phyloP scores from a whole-genome alignment of 2,329 filamentous ascomycete species.

The Paracamarosporium sp. region DNA sequence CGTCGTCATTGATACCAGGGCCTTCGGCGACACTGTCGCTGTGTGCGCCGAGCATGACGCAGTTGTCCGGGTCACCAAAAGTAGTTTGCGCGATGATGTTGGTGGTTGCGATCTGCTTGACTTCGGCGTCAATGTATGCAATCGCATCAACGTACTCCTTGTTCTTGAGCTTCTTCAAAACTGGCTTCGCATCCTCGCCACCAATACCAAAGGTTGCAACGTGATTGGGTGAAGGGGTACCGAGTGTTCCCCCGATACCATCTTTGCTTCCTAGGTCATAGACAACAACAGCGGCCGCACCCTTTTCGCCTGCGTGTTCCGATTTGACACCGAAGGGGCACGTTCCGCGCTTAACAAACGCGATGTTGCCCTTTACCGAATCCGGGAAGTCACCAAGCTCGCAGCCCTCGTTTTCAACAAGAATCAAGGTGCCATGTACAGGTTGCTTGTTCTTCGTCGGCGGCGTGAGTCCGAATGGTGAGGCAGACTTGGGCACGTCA shows the following conservation, averaged over 20 bases:
- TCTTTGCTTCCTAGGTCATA: constrained; percentile 75
- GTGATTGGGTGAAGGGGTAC: constrained; percentile 63
- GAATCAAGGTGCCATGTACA: constrained; percentile 41
- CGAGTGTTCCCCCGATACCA: constrained; percentile 69
- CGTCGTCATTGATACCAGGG: constrained; percentile 52
- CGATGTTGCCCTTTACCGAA: constrained; percentile 68
- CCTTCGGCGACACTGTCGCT: constrained; percentile 49
- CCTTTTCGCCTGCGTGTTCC: constrained; percentile 70
- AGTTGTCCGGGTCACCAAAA: constrained; percentile 47
- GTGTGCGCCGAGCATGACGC: constrained; percentile 51
- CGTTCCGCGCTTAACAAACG: constrained; percentile 73
- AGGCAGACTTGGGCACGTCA: constrained; percentile 40
- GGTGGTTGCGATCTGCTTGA: constrained; percentile 57
- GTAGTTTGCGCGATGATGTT: constrained; percentile 51
- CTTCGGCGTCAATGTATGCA: constrained; percentile 55
- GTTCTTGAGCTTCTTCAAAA: constrained; percentile 59
- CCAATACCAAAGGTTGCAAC: constrained; percentile 75
- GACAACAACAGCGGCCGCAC: constrained; percentile 74
- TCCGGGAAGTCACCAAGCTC: constrained; percentile 65
- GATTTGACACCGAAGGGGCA: constrained; percentile 79
- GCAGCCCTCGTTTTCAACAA: constrained; percentile 43
- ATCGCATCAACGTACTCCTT: constrained; percentile 50
- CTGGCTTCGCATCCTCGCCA: constrained; percentile 65
- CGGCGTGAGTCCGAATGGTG: constrained; percentile 45
- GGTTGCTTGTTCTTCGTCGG: constrained; percentile 46